These are phyloP conservation scores for Camelina laxa DNA, from an alignment of 345 rosid genomes.

Conservation along the genomic window DNA sequence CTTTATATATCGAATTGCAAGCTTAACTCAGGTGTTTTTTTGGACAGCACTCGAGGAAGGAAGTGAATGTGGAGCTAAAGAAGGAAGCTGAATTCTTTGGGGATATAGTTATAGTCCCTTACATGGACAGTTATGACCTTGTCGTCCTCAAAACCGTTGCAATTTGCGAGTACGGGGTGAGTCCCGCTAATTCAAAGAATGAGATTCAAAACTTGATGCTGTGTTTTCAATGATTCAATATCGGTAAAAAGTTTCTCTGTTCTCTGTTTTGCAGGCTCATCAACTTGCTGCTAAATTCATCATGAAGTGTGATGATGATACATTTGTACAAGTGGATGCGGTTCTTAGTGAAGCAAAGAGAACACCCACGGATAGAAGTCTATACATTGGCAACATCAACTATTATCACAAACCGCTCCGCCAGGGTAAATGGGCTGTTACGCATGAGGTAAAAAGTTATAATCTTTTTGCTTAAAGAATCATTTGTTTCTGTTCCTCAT, in stretches of 20 bases:
- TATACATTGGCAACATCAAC: slow-evolving; percentile 84
- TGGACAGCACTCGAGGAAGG: slow-evolving; percentile 66
- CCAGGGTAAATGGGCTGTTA: slow-evolving; percentile 92
- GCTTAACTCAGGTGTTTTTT: slow-evolving; percentile 4
- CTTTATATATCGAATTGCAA: slow-evolving; percentile 2
- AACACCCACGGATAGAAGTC: slow-evolving; percentile 54
- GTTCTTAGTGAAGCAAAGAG: slow-evolving; percentile 62
- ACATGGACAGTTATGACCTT: slow-evolving; percentile 81
- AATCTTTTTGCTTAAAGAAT: neutral
- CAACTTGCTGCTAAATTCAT: slow-evolving; percentile 61
- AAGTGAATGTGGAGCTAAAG: slow-evolving; percentile 76
- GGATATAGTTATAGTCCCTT: slow-evolving; percentile 73
- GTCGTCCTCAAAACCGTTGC: slow-evolving; percentile 88
- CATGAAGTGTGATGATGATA: slow-evolving; percentile 92
- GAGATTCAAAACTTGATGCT: neutral
- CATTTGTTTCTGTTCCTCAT: neutral
- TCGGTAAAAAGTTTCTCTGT: slow-evolving; percentile 13
- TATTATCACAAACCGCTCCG: slow-evolving; percentile 84
- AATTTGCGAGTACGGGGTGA: slow-evolving; percentile 85
- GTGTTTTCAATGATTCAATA: neutral
- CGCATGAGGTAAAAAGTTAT: slow-evolving; percentile 63
- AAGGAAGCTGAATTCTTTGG: slow-evolving; percentile 85
- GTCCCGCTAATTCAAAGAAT: slow-evolving; percentile 10
- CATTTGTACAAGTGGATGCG: slow-evolving; percentile 76
- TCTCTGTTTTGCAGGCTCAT: slow-evolving; percentile 52